Evolutionary conservation across 208 protist genomes (phyloP).

Genomic region (Wallacemonas sp.): DNA sequence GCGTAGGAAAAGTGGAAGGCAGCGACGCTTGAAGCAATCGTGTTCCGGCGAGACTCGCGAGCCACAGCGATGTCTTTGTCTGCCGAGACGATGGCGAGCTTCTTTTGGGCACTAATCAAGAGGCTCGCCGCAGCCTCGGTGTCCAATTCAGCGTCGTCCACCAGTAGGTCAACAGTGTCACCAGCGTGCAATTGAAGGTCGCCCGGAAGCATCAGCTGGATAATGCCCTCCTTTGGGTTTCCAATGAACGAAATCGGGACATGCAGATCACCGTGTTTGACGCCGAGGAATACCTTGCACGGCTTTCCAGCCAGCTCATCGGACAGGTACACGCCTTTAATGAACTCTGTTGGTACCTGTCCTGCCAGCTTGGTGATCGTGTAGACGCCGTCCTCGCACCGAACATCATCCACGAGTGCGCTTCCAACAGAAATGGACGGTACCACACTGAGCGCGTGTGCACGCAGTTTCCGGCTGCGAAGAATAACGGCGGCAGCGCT

Average conservation of each 20-base stretch:
- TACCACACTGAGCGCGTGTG: constrained; percentile 55
- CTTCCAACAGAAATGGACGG: constrained; percentile 69
- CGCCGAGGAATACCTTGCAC: constrained; percentile 68
- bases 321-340: constrained; percentile 54
- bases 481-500: constrained; percentile 73
- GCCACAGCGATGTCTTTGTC: constrained; percentile 78
- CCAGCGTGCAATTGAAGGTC: constrained; percentile 22
- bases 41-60: constrained; percentile 62
- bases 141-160: constrained; percentile 83
- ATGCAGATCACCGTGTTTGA: constrained; percentile 38
- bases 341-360: constrained; percentile 51
- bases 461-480: constrained; percentile 62
- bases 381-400: constrained; percentile 36
- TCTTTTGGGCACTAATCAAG: constrained; percentile 58
- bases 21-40: constrained; percentile 62
- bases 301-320: constrained; percentile 57
- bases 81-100: constrained; percentile 37
- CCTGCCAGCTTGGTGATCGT: constrained; percentile 42
- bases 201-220: constrained; percentile 41
- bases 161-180: constrained; percentile 58
- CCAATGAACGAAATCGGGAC: constrained; percentile 76
- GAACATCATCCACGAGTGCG: constrained; percentile 33
- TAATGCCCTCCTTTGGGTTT: constrained; percentile 40
- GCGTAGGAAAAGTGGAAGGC: constrained; percentile 83
- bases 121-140: constrained; percentile 66